phyloP scores from a whole-genome alignment of 805 yeast genomes.

The Hanseniaspora thailandica region DNA sequence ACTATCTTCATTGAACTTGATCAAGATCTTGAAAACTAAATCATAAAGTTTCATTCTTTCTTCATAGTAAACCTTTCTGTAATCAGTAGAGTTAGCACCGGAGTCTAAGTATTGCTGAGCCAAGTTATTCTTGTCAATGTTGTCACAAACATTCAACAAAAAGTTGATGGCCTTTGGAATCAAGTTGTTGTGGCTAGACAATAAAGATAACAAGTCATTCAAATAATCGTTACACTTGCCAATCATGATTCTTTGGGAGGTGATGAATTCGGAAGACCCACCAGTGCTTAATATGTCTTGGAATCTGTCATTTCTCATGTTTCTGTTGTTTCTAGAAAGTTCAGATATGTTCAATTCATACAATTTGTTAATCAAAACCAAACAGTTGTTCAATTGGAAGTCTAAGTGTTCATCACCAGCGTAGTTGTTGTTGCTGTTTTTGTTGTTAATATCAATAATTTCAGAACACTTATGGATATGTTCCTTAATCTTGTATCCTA shows the following conservation, averaged over 20 bases:
- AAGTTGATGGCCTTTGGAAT: slow-evolving; percentile 80
- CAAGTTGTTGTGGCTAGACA: slow-evolving; percentile 33
- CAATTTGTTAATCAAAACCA: slow-evolving; percentile 63
- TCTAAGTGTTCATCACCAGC: slow-evolving; percentile 41
- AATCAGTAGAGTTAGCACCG: slow-evolving; percentile 39
- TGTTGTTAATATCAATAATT: slow-evolving; percentile 42
- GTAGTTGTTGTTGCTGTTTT: slow-evolving; percentile 4
- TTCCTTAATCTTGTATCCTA: slow-evolving; percentile 88
- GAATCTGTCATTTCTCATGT: slow-evolving; percentile 13
- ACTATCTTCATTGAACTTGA: slow-evolving; percentile 49
- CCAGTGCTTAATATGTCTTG: slow-evolving; percentile 32
- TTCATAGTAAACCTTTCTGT: slow-evolving; percentile 39
- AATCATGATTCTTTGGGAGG: slow-evolving; percentile 21
- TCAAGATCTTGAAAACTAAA: slow-evolving; percentile 61
- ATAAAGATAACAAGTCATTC: slow-evolving; percentile 31
- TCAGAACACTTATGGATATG: slow-evolving; percentile 77
- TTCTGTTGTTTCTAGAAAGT: slow-evolving; percentile 12
- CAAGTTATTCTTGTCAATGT: slow-evolving; percentile 48
- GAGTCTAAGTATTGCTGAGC: slow-evolving; percentile 48
- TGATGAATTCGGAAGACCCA: slow-evolving; percentile 56
- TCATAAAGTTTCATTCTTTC: slow-evolving; percentile 53
- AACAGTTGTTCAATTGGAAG: slow-evolving; percentile 61
- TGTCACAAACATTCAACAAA: slow-evolving; percentile 61
- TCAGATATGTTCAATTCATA: slow-evolving; percentile 34
- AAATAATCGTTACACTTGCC: slow-evolving; percentile 72